Percentiles rank a stretch among this genome's conserved stretches.
phyloP scores from a whole-genome alignment of 805 yeast genomes.

The Saccharomycopsis selenospora region DNA sequence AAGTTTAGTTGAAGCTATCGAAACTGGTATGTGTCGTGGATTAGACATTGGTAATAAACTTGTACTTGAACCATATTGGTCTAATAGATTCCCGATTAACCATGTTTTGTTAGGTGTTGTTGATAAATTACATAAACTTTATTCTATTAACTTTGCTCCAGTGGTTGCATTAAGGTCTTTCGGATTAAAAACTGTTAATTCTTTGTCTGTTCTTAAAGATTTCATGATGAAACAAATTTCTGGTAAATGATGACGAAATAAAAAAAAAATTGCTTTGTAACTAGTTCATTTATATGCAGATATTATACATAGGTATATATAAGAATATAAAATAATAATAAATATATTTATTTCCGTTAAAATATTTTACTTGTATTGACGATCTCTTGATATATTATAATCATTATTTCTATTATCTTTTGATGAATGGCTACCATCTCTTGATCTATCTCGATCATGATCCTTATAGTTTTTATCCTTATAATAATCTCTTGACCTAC shows the following conservation, averaged over 20 bases:
- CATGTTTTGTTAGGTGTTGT: constrained; percentile 80
- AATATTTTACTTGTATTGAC: no score
- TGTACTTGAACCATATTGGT: constrained; percentile 81
- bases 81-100: constrained; percentile 73
- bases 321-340: no score
- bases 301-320: no score
- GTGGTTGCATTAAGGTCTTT: constrained; percentile 65
- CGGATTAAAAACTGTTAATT: constrained; percentile 68
- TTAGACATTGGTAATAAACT: constrained; percentile 78
- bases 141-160: constrained; percentile 65
- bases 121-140: constrained; percentile 85
- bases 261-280: background rate
- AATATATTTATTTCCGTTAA: no score
- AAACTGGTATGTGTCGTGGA: constrained; percentile 66
- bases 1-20: constrained; percentile 59
- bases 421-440: no score
- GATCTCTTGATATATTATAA: no score
- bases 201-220: constrained; percentile 57
- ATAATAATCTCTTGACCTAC: background rate
- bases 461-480: background rate
- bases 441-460: no score
- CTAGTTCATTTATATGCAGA: background rate
- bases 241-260: constrained; percentile 24
- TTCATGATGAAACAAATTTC: constrained; percentile 55
- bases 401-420: no score